These are phyloP conservation scores for Inonotus obliquus DNA, from an alignment of 1,284 basidiomycete genomes.

Conservation along the genomic window DNA sequence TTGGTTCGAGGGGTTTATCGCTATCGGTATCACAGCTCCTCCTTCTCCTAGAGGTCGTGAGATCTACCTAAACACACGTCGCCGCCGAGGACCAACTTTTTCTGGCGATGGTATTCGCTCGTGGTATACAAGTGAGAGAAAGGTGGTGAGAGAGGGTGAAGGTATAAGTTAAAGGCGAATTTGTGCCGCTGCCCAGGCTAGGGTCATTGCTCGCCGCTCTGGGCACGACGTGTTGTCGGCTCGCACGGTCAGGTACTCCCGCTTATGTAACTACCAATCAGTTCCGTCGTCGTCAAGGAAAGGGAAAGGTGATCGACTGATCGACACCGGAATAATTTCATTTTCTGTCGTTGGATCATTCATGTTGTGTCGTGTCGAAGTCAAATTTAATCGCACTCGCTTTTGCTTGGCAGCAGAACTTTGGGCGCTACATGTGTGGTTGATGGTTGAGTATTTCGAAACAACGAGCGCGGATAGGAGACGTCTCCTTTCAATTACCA, in stretches of 20 bases:
- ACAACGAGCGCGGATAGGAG: too few relatives aligned
- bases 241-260: background rate
- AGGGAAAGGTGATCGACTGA: too few relatives aligned
- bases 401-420: too few relatives aligned
- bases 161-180: background rate
- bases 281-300: too few relatives aligned
- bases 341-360: too few relatives aligned
- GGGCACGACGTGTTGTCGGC: too few relatives aligned
- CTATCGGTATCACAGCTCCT: background rate
- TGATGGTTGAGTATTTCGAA: too few relatives aligned
- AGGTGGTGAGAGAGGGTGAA: background rate
- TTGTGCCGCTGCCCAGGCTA: background rate
- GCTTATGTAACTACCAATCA: background rate
- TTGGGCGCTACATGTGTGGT: too few relatives aligned
- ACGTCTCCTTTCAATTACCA: too few relatives aligned
- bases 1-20: background rate
- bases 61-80: background rate
- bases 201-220: background rate
- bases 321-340: too few relatives aligned
- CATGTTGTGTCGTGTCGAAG: too few relatives aligned
- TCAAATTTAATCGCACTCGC: too few relatives aligned
- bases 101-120: background rate
- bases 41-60: background rate
- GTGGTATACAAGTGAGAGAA: background rate
- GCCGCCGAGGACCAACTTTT: background rate